These are phyloP conservation scores for Sarcomyxa edulis DNA, from an alignment of 768 basidiomycete genomes.

Conservation along the genomic window DNA sequence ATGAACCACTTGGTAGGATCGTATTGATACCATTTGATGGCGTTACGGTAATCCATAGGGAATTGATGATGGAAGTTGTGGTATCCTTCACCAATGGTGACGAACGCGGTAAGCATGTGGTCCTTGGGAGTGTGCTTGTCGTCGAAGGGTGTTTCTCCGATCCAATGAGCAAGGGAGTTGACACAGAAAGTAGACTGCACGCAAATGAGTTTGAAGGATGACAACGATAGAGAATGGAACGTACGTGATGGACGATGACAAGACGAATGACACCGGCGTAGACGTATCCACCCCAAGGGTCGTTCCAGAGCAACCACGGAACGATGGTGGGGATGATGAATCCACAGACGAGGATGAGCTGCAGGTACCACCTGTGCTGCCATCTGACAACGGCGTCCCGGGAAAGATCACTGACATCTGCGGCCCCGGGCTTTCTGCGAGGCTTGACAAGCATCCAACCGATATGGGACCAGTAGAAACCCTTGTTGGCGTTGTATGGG, in stretches of 20 bases:
- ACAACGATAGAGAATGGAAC: background rate
- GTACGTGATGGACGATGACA: conserved; percentile 5
- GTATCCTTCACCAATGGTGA: conserved; percentile 93
- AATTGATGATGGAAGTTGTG: conserved; percentile 98
- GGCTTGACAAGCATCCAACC: conserved; percentile 95
- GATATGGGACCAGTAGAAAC: conserved; percentile 80
- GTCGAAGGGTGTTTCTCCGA: conserved; percentile 44
- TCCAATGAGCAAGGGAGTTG: conserved; percentile 94
- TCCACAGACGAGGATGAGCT: conserved; percentile 4
- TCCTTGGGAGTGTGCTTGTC: conserved; percentile 53
- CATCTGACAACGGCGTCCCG: conserved; percentile 76
- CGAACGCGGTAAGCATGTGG: conserved; percentile 82
- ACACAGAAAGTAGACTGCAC: conserved; percentile 91
- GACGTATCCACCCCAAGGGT: conserved; percentile 78
- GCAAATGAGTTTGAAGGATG: background rate
- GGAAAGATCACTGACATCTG: conserved; percentile 81
- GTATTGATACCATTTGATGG: conserved; percentile 91
- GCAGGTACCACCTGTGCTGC: conserved; percentile 76
- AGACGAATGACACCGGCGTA: conserved; percentile 4
- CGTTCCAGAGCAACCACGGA: conserved; percentile 56
- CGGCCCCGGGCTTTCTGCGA: conserved; percentile 80
- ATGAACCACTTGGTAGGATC: conserved; percentile 94
- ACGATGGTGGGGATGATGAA: conserved; percentile 5
- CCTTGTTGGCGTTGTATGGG: conserved; percentile 89
- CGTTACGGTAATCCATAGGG: conserved; percentile 96